Evolutionary conservation across 2,329 filamentous ascomycete genomes (phyloP).

Genomic region (Daldinia sp.): DNA sequence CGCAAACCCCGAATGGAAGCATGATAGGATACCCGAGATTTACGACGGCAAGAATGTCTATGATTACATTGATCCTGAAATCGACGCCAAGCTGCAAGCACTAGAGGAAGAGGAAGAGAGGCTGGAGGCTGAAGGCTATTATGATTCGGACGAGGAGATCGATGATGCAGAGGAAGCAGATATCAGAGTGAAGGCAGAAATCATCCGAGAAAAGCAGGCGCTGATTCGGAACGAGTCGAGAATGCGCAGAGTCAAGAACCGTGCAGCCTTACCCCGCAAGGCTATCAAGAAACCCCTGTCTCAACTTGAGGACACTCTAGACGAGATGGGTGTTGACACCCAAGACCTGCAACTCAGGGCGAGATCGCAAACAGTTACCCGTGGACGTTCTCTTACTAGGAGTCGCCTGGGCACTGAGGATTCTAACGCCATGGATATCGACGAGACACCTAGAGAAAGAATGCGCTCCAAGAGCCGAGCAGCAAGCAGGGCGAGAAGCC

Average conservation of each 20-base stretch:
- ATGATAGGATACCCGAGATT: conserved; percentile 94
- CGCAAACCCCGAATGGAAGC: conserved; percentile 91
- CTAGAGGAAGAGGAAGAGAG: conserved; percentile 96
- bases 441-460: conserved; percentile 68
- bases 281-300: conserved; percentile 84
- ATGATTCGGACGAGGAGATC: conserved; percentile 84
- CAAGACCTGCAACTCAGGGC: conserved; percentile 79
- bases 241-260: conserved; percentile 99
- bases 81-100: conserved; percentile 89
- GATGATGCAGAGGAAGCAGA: conserved; percentile 92
- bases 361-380: conserved; percentile 72
- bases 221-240: conserved; percentile 94
- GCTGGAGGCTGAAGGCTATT: conserved; percentile 91
- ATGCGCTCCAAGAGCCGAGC: conserved; percentile 80
- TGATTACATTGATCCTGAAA: conserved; percentile 97
- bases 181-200: conserved; percentile 88
- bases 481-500: conserved; percentile 76
- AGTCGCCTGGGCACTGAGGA: conserved; percentile 73
- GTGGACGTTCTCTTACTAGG: conserved; percentile 77
- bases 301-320: conserved; percentile 87
- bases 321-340: conserved; percentile 87
- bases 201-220: conserved; percentile 94
- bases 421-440: conserved; percentile 81
- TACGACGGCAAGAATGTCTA: conserved; percentile 97
- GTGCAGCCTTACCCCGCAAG: conserved; percentile 89